Conservation (phyloP, 306 rosid species). For the Fragaria nilgerrensis region DNA sequence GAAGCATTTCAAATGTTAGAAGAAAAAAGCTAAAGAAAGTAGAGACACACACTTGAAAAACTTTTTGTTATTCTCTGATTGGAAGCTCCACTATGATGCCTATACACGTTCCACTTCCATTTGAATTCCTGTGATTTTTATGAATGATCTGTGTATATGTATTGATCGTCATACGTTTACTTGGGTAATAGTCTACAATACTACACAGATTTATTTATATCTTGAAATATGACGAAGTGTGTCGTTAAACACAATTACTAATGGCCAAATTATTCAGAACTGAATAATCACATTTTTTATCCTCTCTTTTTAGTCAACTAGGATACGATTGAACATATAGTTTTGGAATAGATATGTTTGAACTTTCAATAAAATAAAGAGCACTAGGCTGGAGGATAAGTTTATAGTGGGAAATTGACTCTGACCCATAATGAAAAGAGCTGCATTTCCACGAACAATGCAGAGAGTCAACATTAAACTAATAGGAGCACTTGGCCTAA, state of each 20-base stretch:
- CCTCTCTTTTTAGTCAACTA: neutral
- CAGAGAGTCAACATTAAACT: slow-evolving; percentile 30
- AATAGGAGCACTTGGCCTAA: slow-evolving; percentile 22
- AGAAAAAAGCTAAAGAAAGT: neutral
- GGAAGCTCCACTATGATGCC: neutral
- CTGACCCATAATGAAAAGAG: slow-evolving; percentile 18
- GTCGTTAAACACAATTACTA: neutral
- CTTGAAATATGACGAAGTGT: neutral
- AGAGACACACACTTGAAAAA: neutral
- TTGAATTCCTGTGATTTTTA: neutral
- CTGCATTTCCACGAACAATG: slow-evolving; percentile 19
- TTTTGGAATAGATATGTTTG: neutral
- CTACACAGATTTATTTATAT: neutral
- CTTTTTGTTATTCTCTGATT: neutral
- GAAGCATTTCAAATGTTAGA: slow-evolving; percentile 16
- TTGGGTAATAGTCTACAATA: neutral
- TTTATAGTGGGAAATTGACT: slow-evolving; percentile 53
- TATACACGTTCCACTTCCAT: slow-evolving; percentile 9
- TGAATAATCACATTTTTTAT: neutral
- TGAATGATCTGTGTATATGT: neutral
- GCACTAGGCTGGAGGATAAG: slow-evolving; percentile 12
- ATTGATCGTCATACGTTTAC: neutral
- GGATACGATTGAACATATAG: neutral
- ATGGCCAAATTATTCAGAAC: neutral
- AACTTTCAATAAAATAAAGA: slow-evolving; percentile 4